Conservation (phyloP, 2,329 filamentous ascomycete species). For the Sporothrix variecibatus region DNA sequence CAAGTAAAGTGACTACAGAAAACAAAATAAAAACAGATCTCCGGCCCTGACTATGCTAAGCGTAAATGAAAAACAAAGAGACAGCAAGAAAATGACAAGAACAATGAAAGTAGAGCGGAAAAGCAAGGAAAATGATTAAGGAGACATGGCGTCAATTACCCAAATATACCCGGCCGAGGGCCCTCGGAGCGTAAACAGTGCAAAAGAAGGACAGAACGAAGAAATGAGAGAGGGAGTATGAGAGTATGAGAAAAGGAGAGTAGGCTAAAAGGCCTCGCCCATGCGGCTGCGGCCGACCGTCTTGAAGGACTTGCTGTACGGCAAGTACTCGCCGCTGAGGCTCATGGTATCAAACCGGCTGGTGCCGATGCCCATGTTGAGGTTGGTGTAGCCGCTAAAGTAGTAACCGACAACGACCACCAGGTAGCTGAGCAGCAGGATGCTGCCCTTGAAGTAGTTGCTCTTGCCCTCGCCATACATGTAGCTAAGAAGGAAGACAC, state of each 20-base stretch:
- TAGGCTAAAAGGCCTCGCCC: conserved; percentile 40
- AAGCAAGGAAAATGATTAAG: background rate
- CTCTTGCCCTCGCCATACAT: conserved; percentile 99
- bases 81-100: background rate
- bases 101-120: background rate
- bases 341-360: conserved; percentile 58
- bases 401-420: conserved; percentile 93
- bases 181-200: background rate
- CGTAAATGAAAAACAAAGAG: background rate
- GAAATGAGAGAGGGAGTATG: background rate
- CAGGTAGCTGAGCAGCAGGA: conserved; percentile 87
- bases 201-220: background rate
- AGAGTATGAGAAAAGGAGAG: background rate
- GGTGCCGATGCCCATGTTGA: conserved; percentile 44
- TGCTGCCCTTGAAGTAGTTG: conserved; percentile 99
- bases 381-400: conserved; percentile 63
- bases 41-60: background rate
- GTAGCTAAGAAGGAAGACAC: conserved; percentile 93
- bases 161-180: background rate
- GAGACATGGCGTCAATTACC: conserved; percentile 4
- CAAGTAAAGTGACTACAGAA: background rate
- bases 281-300: conserved; percentile 52
- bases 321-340: conserved; percentile 51
- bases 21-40: background rate
- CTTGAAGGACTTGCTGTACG: conserved; percentile 45